Base-by-base conservation (phyloP, 2,329 filamentous ascomycete genomes). In the Aspergillus ustus region DNA sequence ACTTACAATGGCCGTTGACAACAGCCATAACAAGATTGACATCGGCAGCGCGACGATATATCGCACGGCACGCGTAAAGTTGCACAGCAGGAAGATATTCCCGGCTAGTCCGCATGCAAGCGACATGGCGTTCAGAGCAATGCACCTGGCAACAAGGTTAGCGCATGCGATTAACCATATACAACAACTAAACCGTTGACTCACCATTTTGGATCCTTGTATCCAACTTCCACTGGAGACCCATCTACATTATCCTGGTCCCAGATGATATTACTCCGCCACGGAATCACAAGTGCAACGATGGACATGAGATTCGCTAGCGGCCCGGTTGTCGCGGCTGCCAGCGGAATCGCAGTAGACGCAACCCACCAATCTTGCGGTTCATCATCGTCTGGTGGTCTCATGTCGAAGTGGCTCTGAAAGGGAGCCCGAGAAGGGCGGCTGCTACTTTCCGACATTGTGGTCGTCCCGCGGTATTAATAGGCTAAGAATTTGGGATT, bases 221-320 rank as follows among this genome's bases (percentile, higher is more conserved):
- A 83, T 25, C 85, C 86, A 0, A 86, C 72, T 2, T 87, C 86
- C 15, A 80, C 68, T 50, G 81, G 65, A 28, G 59, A 67, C 37
- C 68, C 82, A 66, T 87, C 88, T 1, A 82, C 73, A 5, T 83
- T 78, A 0, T 72, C 69, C 9, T 64, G 61, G 64, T 80, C 79
- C 0, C 83, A 81, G 51, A 81, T 73, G 44, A 84, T 78, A 46
- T 82, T 71, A 57, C 82, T 80, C 63, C 91, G 84, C 93, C 93
- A 97, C 22, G 87, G 87, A 29, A 87, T 88, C 1, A 92, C 91
- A n/a, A 97, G 82, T 7, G 93, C 91, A 63, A 91, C 92, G 61
- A 97, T 92, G 60, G 90, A 94, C 77, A 95, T 90, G 31, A 95
- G 88, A 61, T 93, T 96, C 2, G 93, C 93, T 9, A 96, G 85